Percentiles rank a stretch among this genome's conserved stretches.
Conservation (phyloP, 768 basidiomycete genomes). For the Russula abietina region DNA sequence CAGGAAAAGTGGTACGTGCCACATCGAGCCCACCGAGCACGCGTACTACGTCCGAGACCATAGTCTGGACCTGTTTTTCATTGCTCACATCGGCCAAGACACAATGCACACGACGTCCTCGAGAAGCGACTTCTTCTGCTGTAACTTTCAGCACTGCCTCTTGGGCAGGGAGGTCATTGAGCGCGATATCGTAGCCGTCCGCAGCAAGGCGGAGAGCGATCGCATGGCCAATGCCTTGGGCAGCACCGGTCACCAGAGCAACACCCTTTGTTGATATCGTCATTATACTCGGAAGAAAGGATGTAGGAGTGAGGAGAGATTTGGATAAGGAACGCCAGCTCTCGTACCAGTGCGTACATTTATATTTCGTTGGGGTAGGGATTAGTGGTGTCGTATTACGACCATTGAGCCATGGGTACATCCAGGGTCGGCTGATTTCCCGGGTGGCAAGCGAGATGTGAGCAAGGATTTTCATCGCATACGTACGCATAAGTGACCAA, state of each 20-base stretch:
- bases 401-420: too few species aligned
- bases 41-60: conserved; percentile 27
- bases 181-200: conserved; percentile 32
- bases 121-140: conserved; percentile 23
- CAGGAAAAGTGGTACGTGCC: conserved; percentile 22
- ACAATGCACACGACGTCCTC: conserved; percentile 25
- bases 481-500: too few species aligned
- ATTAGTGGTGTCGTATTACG: too few species aligned
- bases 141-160: conserved; percentile 29
- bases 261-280: not conserved
- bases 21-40: conserved; percentile 31
- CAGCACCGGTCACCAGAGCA: conserved; percentile 12
- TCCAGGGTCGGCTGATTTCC: too few species aligned
- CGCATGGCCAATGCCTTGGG: conserved; percentile 28
- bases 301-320: not conserved
- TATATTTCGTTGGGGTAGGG: too few species aligned
- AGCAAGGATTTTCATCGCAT: too few species aligned
- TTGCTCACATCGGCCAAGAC: conserved; percentile 19
- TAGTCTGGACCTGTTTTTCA: conserved; percentile 26
- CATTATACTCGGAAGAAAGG: not conserved
- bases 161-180: conserved; percentile 33
- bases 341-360: too few species aligned
- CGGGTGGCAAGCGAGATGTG: too few species aligned
- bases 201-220: conserved; percentile 33
- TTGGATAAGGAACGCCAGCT: not conserved